Percentiles rank a stretch among this genome's conserved stretches.
These are phyloP conservation scores for Hanseniaspora guilliermondii DNA, from an alignment of 805 yeast species.

Conservation along the genomic window DNA sequence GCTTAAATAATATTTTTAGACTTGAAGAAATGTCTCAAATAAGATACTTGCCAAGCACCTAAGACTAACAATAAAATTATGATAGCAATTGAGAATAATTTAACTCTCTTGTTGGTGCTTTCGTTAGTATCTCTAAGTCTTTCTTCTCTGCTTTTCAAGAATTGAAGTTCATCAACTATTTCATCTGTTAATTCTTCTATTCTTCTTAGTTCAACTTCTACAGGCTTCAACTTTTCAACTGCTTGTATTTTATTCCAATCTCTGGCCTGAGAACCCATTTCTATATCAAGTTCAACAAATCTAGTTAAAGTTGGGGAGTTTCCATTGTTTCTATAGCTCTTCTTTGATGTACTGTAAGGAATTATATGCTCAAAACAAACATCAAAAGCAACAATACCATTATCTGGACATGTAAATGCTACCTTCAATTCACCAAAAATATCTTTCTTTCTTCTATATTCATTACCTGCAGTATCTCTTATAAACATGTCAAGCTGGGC, in stretches of 20 bases:
- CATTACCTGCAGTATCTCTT: constrained; percentile 73
- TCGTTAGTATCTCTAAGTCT: constrained; percentile 93
- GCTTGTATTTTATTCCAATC: constrained; percentile 96
- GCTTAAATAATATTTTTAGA: constrained; percentile 59
- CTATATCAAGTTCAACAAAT: constrained; percentile 79
- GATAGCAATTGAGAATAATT: constrained; percentile 66
- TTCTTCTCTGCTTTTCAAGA: constrained; percentile 78
- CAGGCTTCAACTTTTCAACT: constrained; percentile 81
- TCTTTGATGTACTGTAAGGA: constrained; percentile 21
- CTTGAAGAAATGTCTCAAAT: constrained; percentile 84
- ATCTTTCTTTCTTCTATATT: constrained; percentile 64
- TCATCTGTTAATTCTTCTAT: constrained; percentile 79
- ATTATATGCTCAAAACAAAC: constrained; percentile 72
- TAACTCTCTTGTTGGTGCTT: constrained; percentile 85
- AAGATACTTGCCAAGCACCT: constrained; percentile 86
- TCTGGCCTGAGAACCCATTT: constrained; percentile 92
- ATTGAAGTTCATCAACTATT: constrained; percentile 64
- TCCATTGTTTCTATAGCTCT: constrained; percentile 31
- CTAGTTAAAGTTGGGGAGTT: constrained; percentile 32
- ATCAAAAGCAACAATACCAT: constrained; percentile 60
- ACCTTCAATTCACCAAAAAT: constrained; percentile 59
- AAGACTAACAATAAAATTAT: constrained; percentile 58
- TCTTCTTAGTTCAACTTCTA: constrained; percentile 78
- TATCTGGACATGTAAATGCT: constrained; percentile 73
- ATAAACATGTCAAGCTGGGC: constrained; percentile 60